These are phyloP conservation scores for Castanopsis chinensis DNA, from an alignment of 306 rosid species.

Conservation along the genomic window DNA sequence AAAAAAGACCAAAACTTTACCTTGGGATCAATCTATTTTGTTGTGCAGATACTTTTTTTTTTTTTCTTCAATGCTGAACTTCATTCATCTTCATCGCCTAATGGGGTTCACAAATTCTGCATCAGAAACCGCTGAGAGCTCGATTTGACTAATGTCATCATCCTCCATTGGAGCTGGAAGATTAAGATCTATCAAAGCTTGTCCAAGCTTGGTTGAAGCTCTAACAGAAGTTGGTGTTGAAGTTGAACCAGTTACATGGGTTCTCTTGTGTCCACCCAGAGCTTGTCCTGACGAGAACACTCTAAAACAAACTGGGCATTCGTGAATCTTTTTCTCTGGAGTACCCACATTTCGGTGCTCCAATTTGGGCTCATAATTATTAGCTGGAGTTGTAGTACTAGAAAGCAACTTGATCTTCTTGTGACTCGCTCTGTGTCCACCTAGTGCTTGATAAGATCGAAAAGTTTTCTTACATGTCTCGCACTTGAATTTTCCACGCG, in stretches of 20 bases:
- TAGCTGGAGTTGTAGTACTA: no score
- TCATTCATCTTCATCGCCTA: constrained; percentile 29
- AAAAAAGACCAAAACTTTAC: constrained; percentile 47
- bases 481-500: constrained; percentile 68
- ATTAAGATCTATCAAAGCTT: constrained; percentile 78
- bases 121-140: constrained; percentile 78
- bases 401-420: constrained; percentile 54
- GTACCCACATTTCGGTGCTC: constrained; percentile 24
- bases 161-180: constrained; percentile 85
- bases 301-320: constrained; percentile 82
- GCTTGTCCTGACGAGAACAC: constrained; percentile 94
- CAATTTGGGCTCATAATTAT: constrained; percentile 11
- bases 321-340: constrained; percentile 55
- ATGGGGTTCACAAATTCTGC: constrained; percentile 59
- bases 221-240: constrained; percentile 17
- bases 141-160: constrained; percentile 62
- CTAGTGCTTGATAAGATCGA: constrained; percentile 86
- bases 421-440: constrained; percentile 97
- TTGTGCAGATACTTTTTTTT: background rate
- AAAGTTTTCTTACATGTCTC: constrained; percentile 83
- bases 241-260: constrained; percentile 57
- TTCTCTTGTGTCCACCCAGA: constrained; percentile 94
- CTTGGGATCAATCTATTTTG: constrained; percentile 31
- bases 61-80: background rate
- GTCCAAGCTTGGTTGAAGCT: constrained; percentile 27